These are phyloP conservation scores for Clarireedia paspali DNA, from an alignment of 2,329 filamentous ascomycete species.

Conservation along the genomic window DNA sequence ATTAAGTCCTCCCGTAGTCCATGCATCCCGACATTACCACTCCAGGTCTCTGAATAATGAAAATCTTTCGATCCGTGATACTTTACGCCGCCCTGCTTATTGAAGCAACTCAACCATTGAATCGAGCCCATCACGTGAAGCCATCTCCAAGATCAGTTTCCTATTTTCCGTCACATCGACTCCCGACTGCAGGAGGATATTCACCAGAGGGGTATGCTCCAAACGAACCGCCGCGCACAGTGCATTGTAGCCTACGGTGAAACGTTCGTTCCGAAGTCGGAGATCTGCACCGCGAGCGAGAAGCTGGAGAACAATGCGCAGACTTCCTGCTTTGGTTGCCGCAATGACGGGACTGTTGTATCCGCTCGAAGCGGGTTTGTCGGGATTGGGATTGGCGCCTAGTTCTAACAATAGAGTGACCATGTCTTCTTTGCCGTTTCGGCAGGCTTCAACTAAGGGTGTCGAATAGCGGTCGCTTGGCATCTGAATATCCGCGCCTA, in stretches of 20 bases:
- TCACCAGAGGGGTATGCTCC: neutral
- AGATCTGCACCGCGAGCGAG: constrained; percentile 2
- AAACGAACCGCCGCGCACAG: neutral
- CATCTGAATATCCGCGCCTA: neutral
- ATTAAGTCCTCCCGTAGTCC: too few relatives aligned
- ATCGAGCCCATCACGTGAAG: neutral
- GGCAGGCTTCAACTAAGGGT: neutral
- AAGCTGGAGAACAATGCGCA: constrained; percentile 1
- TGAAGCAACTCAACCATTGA: neutral
- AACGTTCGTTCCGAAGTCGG: neutral
- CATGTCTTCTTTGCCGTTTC: neutral
- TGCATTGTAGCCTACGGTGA: neutral
- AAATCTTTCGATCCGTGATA: too few relatives aligned
- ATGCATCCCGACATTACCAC: too few relatives aligned
- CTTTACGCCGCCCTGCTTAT: too few relatives aligned
- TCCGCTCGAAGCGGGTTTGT: too few relatives aligned
- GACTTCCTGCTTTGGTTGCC: neutral
- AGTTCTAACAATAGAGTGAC: constrained; percentile 1
- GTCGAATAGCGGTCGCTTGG: rapidly evolving
- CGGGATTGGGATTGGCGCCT: neutral
- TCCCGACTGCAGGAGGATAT: neutral
- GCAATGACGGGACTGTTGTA: neutral
- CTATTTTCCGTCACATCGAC: neutral
- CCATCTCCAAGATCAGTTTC: neutral
- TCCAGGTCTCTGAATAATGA: too few relatives aligned